Evolutionary conservation across 2,329 filamentous ascomycete species (phyloP), one percentile per base, ranked within the genome.

Genomic region (Clonostachys sp.): DNA sequence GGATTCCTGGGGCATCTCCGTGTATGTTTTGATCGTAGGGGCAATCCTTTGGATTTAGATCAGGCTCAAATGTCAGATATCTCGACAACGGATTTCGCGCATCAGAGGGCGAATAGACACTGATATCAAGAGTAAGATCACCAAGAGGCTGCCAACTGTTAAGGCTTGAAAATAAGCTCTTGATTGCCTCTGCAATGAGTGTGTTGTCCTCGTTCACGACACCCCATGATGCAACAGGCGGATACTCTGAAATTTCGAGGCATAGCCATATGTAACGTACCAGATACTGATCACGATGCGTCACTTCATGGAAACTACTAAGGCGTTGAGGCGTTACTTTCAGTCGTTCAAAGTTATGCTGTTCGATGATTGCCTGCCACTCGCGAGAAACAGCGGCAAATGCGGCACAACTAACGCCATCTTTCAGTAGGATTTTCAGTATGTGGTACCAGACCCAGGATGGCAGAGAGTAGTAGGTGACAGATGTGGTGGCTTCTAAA

Each of bases 21-120:
- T 39, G 36, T 18, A n/a, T 18, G 10, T n/a, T 5, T 18, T n/a
- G 14, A 18, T 13, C 14, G 36, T 18, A n/a, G 14, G 12, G 36
- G 17, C 9, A 30, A 30, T 30, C 3, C 24, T 30, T 30, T 2
- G 24, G 24, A 30, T 10, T 30, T 9, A 18, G 14, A n/a, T 39
- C 36, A 39, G 36, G 36, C 36, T n/a, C 17, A 38, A 61, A 58
- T 39, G 13, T 55, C 5, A 62, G 49, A 40, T 69, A 61, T 53
- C 64, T 66, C 55, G 68, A 67, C 54, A 57, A 62, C 24, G 9
- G 8, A 53, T 70, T 61, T 45, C 64, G 41, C 36, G 52, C 55
- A 44, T 68, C 65, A 46, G 62, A 66, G 10, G 59, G 61, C 16
- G 67, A 70, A 57, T 65, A 61, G 38, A 67, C 50, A 48, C 62